Conservation (phyloP, 192 early-diverging fungal genomes). For the Coemansia sp. region DNA sequence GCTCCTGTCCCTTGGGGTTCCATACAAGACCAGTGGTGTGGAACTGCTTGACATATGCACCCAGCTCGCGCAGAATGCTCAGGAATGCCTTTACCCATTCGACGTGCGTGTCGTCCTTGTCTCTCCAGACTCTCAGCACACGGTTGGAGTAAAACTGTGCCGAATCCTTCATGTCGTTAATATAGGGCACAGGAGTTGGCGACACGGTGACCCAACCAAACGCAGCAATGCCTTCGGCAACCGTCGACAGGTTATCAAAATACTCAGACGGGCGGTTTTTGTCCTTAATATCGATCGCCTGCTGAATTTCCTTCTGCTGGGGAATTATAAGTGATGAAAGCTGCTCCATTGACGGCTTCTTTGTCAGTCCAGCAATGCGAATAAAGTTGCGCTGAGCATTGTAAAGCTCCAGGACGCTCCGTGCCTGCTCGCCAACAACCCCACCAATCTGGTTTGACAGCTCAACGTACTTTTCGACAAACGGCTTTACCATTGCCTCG, state of each 20-base stretch:
- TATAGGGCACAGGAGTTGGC: constrained; percentile 80
- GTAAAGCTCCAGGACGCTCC: constrained; percentile 58
- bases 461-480: constrained; percentile 38
- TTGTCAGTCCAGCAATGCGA: constrained; percentile 63
- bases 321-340: constrained; percentile 67
- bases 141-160: constrained; percentile 92
- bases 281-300: constrained; percentile 69
- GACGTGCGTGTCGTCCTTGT: constrained; percentile 81
- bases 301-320: constrained; percentile 65
- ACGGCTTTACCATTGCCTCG: constrained; percentile 50
- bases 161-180: constrained; percentile 86
- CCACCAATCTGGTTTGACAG: constrained; percentile 56
- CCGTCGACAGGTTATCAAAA: constrained; percentile 78
- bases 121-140: constrained; percentile 85
- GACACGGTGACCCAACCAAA: constrained; percentile 92
- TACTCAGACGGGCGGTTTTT: constrained; percentile 71
- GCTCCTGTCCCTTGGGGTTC: constrained; percentile 77
- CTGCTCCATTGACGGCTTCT: constrained; percentile 70
- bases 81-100: constrained; percentile 81
- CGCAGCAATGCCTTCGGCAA: constrained; percentile 86
- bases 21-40: constrained; percentile 89
- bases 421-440: constrained; percentile 63
- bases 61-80: constrained; percentile 68
- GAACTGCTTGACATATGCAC: constrained; percentile 82
- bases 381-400: constrained; percentile 75